Conservation (phyloP, 805 yeast species). For the Starmerella bombi region DNA sequence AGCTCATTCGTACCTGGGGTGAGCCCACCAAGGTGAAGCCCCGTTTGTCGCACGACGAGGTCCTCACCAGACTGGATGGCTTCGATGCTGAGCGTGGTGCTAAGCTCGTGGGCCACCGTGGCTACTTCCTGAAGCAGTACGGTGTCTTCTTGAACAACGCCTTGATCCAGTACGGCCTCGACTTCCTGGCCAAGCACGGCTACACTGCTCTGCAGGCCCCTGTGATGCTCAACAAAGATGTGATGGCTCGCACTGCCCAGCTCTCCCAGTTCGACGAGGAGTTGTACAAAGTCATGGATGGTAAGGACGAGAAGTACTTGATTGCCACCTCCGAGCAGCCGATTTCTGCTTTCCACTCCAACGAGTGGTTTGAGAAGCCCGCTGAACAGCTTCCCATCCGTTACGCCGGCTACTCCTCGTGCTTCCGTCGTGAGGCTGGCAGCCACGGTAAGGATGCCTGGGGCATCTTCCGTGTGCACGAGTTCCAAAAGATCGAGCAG, state of each 20-base stretch:
- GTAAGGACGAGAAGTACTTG: constrained; percentile 92
- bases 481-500: constrained; percentile 96
- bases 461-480: constrained; percentile 99
- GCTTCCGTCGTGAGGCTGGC: constrained; percentile 99
- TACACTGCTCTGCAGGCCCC: constrained; percentile 94
- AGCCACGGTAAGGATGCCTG: constrained; percentile 99
- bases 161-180: constrained; percentile 86
- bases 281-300: constrained; percentile 90
- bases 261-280: constrained; percentile 97
- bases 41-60: constrained; percentile 90
- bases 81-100: constrained; percentile 99
- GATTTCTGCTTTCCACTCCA: constrained; percentile 91
- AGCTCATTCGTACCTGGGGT: constrained; percentile 74
- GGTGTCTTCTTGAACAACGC: constrained; percentile 99
- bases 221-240: constrained; percentile 98
- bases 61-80: constrained; percentile 85
- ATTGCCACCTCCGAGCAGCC: constrained; percentile 99
- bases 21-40: constrained; percentile 49
- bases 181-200: constrained; percentile 62
- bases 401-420: constrained; percentile 95
- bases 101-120: constrained; percentile 95
- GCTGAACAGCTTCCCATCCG: constrained; percentile 91
- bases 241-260: constrained; percentile 98
- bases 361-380: constrained; percentile 97
- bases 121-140: constrained; percentile 83